Percentiles rank a stretch among this genome's conserved stretches.
Evolutionary conservation across 83 land plant genomes (phyloP).

Genomic region (Thuja plicata): DNA sequence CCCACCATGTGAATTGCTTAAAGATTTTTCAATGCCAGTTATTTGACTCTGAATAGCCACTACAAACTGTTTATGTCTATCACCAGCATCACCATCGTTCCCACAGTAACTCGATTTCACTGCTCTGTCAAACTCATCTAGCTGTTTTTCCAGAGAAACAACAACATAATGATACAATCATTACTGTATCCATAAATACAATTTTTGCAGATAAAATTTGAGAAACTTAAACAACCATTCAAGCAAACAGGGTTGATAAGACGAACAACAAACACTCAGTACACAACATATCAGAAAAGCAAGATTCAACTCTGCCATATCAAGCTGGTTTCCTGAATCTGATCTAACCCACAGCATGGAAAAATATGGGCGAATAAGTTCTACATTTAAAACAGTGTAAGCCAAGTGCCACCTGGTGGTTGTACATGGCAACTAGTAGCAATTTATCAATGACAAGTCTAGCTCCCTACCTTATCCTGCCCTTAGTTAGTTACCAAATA

Average conservation of each 20-base stretch:
- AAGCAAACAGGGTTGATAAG: not conserved
- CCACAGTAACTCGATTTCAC: conserved; percentile 24
- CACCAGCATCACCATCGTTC: conserved; percentile 38
- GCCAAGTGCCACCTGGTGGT: not conserved
- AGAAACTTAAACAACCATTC: not conserved
- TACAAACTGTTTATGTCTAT: conserved; percentile 60
- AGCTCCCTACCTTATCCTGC: not conserved
- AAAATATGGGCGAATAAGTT: not conserved
- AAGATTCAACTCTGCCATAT: not conserved
- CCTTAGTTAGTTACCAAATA: not conserved
- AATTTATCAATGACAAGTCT: not conserved
- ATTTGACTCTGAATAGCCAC: conserved; percentile 49
- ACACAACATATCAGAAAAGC: not conserved
- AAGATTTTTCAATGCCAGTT: conserved; percentile 35
- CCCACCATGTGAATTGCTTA: conserved; percentile 31
- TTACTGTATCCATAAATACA: not conserved
- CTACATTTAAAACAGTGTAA: not conserved
- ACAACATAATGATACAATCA: not conserved
- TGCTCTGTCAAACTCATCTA: conserved; percentile 71
- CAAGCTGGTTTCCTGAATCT: not conserved
- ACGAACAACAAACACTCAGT: not conserved
- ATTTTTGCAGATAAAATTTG: not conserved
- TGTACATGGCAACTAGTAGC: not conserved
- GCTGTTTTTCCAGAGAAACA: conserved; percentile 30
- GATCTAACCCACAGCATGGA: not conserved